Percentiles rank a stretch among this genome's conserved stretches.
phyloP scores from a whole-genome alignment of 331 rosid genomes.

The Rhamnella rubrinervis region DNA sequence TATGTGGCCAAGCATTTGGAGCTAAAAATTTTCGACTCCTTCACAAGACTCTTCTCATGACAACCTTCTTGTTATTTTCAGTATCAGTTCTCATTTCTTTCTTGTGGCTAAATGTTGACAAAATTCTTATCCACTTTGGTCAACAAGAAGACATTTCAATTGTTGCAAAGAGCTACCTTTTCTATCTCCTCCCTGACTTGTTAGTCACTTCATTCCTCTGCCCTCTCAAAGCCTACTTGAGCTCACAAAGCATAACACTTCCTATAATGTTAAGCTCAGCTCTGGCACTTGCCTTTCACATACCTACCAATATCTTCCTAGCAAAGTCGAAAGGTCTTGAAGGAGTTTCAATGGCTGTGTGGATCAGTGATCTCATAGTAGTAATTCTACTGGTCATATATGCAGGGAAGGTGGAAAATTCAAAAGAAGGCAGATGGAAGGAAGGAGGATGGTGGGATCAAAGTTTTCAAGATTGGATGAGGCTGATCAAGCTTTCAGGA shows the following conservation, averaged over 20 bases:
- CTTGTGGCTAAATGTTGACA: conserved; percentile 80
- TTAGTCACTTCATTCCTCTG: conserved; percentile 60
- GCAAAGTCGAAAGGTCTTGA: conserved; percentile 58
- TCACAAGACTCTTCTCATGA: conserved; percentile 80
- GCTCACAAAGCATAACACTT: conserved; percentile 60
- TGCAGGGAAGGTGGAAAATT: conserved; percentile 36
- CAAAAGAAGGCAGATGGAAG: conserved; percentile 42
- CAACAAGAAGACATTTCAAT: conserved; percentile 61
- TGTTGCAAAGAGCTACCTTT: conserved; percentile 49
- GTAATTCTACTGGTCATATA: conserved; percentile 53
- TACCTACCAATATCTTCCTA: conserved; percentile 68
- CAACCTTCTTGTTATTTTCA: conserved; percentile 46
- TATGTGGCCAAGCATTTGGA: conserved; percentile 92
- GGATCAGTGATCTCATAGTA: conserved; percentile 72
- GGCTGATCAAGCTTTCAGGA: conserved; percentile 66
- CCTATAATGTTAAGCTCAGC: conserved; percentile 78
- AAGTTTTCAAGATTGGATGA: conserved; percentile 54
- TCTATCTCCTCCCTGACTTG: conserved; percentile 74
- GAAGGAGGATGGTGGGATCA: conserved; percentile 85
- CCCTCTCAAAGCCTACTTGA: conserved; percentile 74
- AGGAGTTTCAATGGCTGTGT: conserved; percentile 76
- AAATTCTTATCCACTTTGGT: conserved; percentile 65
- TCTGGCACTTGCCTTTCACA: conserved; percentile 58
- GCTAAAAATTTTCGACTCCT: conserved; percentile 75
- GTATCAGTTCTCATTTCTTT: conserved; percentile 66